These are phyloP conservation scores for Phytophthora podocarpi DNA, from an alignment of 352 stramenopile genomes.

Conservation along the genomic window DNA sequence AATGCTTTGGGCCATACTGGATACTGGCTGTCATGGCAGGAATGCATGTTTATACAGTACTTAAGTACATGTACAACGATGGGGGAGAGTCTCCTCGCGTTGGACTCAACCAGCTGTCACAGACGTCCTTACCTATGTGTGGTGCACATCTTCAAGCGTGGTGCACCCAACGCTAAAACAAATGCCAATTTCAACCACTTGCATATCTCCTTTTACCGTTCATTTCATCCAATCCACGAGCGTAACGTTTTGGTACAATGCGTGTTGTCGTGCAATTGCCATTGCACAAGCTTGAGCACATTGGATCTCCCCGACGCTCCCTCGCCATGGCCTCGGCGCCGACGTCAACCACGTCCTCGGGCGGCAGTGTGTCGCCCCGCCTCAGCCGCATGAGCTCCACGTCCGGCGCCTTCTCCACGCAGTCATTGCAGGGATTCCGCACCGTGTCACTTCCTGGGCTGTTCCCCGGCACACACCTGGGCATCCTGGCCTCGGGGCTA, in stretches of 20 bases:
- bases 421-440: constrained; percentile 67
- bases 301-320: constrained; percentile 3
- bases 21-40: too few relatives aligned
- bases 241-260: constrained; percentile 20
- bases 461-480: constrained; percentile 73
- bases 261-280: constrained; percentile 24
- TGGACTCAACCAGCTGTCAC: constrained; percentile 28
- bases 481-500: constrained; percentile 74
- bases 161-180: not conserved
- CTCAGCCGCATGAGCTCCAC: constrained; percentile 69
- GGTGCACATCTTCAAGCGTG: constrained; percentile 8
- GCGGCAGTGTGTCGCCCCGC: constrained; percentile 30
- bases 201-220: not conserved
- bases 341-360: constrained; percentile 37
- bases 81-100: constrained; percentile 7
- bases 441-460: constrained; percentile 75
- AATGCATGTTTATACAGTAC: too few relatives aligned
- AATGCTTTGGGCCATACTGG: too few relatives aligned
- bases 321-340: constrained; percentile 41
- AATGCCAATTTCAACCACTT: constrained; percentile 2
- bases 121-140: not conserved
- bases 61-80: too few relatives aligned
- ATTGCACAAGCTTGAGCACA: constrained; percentile 9
- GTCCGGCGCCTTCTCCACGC: constrained; percentile 53
- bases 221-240: constrained; percentile 19